Evolutionary conservation across 2,329 filamentous ascomycete genomes (phyloP).

Genomic region (Phaeophleospora eucalypticola): DNA sequence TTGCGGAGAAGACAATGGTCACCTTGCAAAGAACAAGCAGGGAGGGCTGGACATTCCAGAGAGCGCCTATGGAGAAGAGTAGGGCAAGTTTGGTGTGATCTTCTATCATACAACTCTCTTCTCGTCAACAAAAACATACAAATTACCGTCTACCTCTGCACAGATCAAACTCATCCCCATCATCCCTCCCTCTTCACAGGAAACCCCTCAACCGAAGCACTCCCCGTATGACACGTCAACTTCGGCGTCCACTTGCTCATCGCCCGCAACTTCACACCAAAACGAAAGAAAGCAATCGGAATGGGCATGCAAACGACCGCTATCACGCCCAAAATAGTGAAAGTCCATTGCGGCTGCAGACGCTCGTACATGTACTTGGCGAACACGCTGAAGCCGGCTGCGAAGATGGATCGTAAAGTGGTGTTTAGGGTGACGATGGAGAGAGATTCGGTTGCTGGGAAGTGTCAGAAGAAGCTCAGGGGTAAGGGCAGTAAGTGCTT

Average conservation of each 20-base stretch:
- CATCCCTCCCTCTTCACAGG: too few relatives aligned
- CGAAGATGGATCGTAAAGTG: slow-evolving; percentile 31
- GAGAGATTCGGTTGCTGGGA: slow-evolving; percentile 15
- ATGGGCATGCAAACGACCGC: slow-evolving; percentile 21
- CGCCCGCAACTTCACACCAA: slow-evolving; percentile 20
- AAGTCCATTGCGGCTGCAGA: slow-evolving; percentile 28
- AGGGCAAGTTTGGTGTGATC: too few relatives aligned
- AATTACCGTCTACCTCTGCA: too few relatives aligned
- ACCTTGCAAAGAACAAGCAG: too few relatives aligned
- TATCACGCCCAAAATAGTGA: slow-evolving; percentile 29
- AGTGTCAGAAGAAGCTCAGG: neutral
- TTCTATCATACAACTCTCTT: too few relatives aligned
- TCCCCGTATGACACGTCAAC: neutral
- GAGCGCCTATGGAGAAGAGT: too few relatives aligned
- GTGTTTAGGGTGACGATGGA: slow-evolving; percentile 32
- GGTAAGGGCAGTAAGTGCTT: slow-evolving; percentile 2
- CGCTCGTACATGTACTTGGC: slow-evolving; percentile 32
- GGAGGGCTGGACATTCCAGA: too few relatives aligned
- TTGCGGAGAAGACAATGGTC: too few relatives aligned
- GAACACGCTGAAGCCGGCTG: slow-evolving; percentile 32
- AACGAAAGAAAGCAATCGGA: slow-evolving; percentile 21
- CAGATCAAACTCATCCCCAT: too few relatives aligned
- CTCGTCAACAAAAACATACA: too few relatives aligned
- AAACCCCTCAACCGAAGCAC: neutral
- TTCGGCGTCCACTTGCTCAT: slow-evolving; percentile 12